Conservation (phyloP, 306 rosid genomes). For the Medicago ruthenica region DNA sequence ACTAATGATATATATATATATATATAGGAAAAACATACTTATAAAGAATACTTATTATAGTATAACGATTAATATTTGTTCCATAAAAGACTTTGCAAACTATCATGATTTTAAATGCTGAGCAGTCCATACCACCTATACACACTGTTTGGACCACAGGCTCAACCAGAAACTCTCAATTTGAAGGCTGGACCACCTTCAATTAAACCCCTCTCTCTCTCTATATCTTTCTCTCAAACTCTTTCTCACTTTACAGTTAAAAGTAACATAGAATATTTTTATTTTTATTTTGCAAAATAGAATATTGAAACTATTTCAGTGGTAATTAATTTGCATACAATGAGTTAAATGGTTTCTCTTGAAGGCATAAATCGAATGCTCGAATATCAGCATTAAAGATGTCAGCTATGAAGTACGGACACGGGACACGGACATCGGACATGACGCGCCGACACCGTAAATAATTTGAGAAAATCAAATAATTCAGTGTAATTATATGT, state of each 20-base stretch:
- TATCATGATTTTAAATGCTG: constrained; percentile 49
- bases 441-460: too few species aligned
- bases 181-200: constrained; percentile 69
- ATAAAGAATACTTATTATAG: constrained; percentile 10
- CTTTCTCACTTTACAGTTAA: constrained; percentile 25
- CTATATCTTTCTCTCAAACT: constrained; percentile 42
- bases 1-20: not conserved
- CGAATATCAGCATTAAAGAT: too few species aligned
- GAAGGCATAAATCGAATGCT: not conserved
- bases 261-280: constrained; percentile 24
- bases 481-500: too few species aligned
- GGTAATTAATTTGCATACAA: constrained; percentile 6
- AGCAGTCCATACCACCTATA: constrained; percentile 47
- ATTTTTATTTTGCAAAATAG: not conserved
- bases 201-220: constrained; percentile 40
- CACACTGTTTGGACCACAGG: constrained; percentile 66
- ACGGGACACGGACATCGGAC: too few species aligned
- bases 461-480: too few species aligned
- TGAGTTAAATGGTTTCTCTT: constrained; percentile 1
- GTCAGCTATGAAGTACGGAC: not conserved
- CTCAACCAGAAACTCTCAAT: constrained; percentile 47
- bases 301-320: constrained; percentile 27
- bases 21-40: not conserved
- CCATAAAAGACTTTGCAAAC: constrained; percentile 35
- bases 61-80: constrained; percentile 36